Percentiles rank a stretch among this genome's conserved stretches.
These are phyloP conservation scores for Termitomyces heimii DNA, from an alignment of 768 basidiomycete genomes.

Conservation along the genomic window DNA sequence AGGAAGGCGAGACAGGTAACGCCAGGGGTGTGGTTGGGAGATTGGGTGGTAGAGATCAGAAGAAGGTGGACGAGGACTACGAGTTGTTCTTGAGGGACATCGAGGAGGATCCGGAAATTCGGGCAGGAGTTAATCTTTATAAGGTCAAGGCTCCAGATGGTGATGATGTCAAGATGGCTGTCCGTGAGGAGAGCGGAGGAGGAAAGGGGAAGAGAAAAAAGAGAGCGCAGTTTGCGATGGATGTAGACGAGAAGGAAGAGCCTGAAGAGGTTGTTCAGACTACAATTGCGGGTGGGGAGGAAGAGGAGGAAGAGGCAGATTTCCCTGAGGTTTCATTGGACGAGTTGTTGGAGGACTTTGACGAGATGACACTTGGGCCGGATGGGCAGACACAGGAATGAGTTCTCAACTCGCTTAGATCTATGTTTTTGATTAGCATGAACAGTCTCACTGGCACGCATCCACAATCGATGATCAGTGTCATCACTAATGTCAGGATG, in stretches of 20 bases:
- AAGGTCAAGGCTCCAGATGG: constrained; percentile 33
- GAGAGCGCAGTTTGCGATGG: constrained; percentile 52
- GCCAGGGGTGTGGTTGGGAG: constrained; percentile 86
- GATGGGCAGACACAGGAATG: constrained; percentile 15
- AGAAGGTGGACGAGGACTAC: constrained; percentile 95
- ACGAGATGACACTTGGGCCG: constrained; percentile 77
- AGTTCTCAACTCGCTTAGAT: not conserved
- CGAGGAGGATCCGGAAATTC: constrained; percentile 92
- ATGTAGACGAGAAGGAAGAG: constrained; percentile 48
- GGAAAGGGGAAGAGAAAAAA: constrained; percentile 33
- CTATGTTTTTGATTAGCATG: not conserved
- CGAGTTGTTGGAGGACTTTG: constrained; percentile 87
- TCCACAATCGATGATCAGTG: too few relatives aligned
- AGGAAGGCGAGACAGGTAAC: constrained; percentile 73
- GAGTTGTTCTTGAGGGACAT: constrained; percentile 91
- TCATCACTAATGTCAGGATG: too few relatives aligned
- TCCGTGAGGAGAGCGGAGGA: constrained; percentile 25
- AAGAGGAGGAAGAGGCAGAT: constrained; percentile 67
- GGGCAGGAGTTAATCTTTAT: constrained; percentile 84
- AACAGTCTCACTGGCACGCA: not conserved
- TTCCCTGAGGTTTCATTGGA: constrained; percentile 86
- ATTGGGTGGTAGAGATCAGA: constrained; percentile 83
- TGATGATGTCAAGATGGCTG: constrained; percentile 47
- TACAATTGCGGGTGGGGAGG: constrained; percentile 25
- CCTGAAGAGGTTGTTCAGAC: constrained; percentile 17